A percentile compares a stretch with the other conserved stretches of the same genome.
Evolutionary conservation across 2,329 filamentous ascomycete genomes (phyloP).

Genomic region (Alternaria hordeiaustralica): DNA sequence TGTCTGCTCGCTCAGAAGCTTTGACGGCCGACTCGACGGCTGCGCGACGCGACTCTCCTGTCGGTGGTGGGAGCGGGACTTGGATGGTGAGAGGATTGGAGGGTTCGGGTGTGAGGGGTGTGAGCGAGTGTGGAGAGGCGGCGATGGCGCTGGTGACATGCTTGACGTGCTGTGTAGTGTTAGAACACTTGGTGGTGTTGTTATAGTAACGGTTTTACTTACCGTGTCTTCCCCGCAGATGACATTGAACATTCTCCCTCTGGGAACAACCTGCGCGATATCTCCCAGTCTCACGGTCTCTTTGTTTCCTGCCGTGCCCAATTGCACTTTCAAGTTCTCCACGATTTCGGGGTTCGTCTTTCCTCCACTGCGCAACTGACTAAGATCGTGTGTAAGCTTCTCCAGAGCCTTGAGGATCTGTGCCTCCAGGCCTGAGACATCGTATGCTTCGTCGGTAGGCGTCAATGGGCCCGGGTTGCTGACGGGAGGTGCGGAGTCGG

Average conservation of each 20-base stretch:
- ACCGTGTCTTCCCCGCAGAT: slow-evolving; percentile 70
- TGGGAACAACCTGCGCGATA: slow-evolving; percentile 71
- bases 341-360: slow-evolving; percentile 67
- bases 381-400: slow-evolving; percentile 66
- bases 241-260: slow-evolving; percentile 67
- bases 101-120: slow-evolving; percentile 58
- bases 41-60: slow-evolving; percentile 59
- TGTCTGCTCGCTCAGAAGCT: slow-evolving; percentile 52
- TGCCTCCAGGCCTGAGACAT: slow-evolving; percentile 64
- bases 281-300: slow-evolving; percentile 64
- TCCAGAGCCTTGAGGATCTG: slow-evolving; percentile 63
- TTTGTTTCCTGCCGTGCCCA: slow-evolving; percentile 57
- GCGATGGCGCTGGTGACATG: slow-evolving; percentile 61
- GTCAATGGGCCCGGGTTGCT: slow-evolving; percentile 34
- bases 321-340: slow-evolving; percentile 65
- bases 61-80: slow-evolving; percentile 64
- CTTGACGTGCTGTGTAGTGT: slow-evolving; percentile 58
- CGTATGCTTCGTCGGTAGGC: slow-evolving; percentile 62
- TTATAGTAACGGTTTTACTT: slow-evolving; percentile 29
- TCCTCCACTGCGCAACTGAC: slow-evolving; percentile 67
- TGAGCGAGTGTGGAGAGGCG: slow-evolving; percentile 57
- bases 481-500: slow-evolving; percentile 43
- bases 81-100: slow-evolving; percentile 59
- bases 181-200: background rate
- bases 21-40: slow-evolving; percentile 50